Base-by-base conservation (phyloP, 805 yeast species). In the Sugiyamaella boreocaroliniensis region DNA sequence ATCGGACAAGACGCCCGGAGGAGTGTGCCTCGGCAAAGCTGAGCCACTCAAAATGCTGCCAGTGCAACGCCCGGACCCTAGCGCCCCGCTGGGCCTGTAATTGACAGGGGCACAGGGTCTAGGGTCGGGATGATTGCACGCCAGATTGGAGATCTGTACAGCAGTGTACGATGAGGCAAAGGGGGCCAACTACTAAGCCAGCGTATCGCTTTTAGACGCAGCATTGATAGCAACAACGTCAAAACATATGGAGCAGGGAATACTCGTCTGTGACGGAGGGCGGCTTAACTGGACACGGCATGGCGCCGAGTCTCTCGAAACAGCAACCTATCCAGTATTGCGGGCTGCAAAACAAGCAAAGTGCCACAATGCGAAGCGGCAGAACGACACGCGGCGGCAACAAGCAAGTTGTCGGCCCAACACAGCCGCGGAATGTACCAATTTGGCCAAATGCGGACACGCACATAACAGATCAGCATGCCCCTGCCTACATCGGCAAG, bases 371-470 rank as follows among this genome's bases (percentile, higher is more conserved):
- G 37, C 37, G n/a, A 32, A 45, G 41, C 5, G 41, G 41, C 48
- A 45, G 48, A 16, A 40, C 48, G 48, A 20, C 42, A 45, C 5
- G 29, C 46, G 20, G 46, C 26, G 43, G 22, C 19, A 41, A 41
- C 12, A 41, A 41, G 22, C 15, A 41, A 22, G 26, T 22, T 22
- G 6, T 22, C 26, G 26, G 26, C 43, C 43, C 22, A 41, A 32
- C 12, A 10, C n/a, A 11, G 12, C 37, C 4, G 37, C 37, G 37
- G 37, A 32, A 32, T 32, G 37, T 32, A 9, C 37, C 37, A 32
- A 32, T 32, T 32, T 32, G n/a, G n/a, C 37, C 37, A 9, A 9
- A 32, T 32, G n/a, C 11, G 37, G 37, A 32, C n/a, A 32, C 37
- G 8, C 37, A 32, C 37, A 32, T 32, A 32, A 10, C 37, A 32